These are phyloP conservation scores for Cyamopsis tetragonoloba DNA, from an alignment of 306 rosid genomes.

Conservation along the genomic window DNA sequence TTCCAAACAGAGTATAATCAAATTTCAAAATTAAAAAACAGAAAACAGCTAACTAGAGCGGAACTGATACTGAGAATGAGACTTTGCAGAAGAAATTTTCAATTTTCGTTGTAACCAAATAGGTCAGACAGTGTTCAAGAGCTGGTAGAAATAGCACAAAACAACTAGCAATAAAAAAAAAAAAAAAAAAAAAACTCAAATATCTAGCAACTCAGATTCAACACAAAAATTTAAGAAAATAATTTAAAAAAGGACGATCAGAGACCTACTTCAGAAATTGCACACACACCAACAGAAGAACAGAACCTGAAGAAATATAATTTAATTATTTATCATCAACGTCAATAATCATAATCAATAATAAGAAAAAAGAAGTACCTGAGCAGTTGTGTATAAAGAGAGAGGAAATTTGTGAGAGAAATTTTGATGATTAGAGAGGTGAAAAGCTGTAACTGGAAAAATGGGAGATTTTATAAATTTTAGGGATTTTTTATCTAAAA, in stretches of 20 bases:
- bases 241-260: not conserved
- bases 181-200: not conserved
- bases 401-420: conserved; percentile 1
- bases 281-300: not conserved
- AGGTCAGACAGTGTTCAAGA: conserved; percentile 4
- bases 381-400: not conserved
- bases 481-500: not conserved
- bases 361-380: conserved; percentile 16
- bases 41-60: not conserved
- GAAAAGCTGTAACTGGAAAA: conserved; percentile 1
- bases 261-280: not conserved
- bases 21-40: not conserved
- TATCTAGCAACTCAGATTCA: conserved; percentile 30
- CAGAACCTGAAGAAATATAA: not conserved
- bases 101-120: not conserved
- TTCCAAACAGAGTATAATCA: conserved; percentile 6
- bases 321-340: not conserved
- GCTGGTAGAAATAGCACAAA: not conserved
- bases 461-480: not conserved
- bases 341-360: not conserved
- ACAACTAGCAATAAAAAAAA: not conserved
- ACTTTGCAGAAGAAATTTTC: not conserved
- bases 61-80: conserved; percentile 13
- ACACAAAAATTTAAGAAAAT: not conserved
- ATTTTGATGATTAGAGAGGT: not conserved